phyloP scores from a whole-genome alignment of 371 early-diverging fungal species.

The Vairimorpha ceranae region DNA sequence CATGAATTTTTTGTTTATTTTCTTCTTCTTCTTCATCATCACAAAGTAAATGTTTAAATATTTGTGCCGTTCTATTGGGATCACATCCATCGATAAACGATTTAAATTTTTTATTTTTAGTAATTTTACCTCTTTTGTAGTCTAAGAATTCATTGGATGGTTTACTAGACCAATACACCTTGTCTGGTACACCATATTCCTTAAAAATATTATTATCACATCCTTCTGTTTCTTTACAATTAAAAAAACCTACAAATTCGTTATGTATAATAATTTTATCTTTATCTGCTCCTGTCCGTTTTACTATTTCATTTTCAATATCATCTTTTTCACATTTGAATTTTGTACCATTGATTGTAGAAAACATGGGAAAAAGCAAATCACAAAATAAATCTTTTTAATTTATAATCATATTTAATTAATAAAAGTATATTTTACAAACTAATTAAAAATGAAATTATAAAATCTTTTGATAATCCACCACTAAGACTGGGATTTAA shows the following conservation, averaged over 20 bases:
- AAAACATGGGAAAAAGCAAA: neutral
- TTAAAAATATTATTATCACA: neutral
- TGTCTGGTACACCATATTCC: constrained; percentile 3
- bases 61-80: neutral
- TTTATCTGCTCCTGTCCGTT: neutral
- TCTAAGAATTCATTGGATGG: neutral
- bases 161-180: neutral
- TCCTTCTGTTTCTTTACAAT: neutral
- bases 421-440: too few species aligned
- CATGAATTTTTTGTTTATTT: neutral
- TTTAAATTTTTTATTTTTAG: neutral
- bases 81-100: neutral
- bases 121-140: neutral
- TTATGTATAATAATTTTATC: neutral
- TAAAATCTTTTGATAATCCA: constrained; percentile 2
- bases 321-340: neutral
- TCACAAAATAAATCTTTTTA: neutral
- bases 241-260: neutral
- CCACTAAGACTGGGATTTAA: neutral
- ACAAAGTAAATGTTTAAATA: neutral
- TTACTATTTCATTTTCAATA: neutral
- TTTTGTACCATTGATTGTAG: constrained; percentile 2
- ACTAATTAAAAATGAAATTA: neutral
- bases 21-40: neutral
- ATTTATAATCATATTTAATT: neutral